phyloP scores from a whole-genome alignment of 2,329 filamentous ascomycete genomes.

The Spiromastix sp. region DNA sequence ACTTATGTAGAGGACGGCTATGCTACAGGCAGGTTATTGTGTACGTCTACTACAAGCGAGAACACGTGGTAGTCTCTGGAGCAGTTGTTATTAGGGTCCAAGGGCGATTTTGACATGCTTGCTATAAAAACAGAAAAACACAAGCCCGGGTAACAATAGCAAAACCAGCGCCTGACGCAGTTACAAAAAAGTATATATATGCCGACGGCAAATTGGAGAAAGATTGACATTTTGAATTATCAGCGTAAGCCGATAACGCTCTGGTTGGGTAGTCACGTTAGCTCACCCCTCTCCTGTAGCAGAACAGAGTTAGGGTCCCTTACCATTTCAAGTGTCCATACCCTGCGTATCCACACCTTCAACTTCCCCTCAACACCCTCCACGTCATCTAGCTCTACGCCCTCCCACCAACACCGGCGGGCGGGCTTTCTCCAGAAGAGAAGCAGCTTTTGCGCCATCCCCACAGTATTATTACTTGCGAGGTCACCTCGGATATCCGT shows the following conservation, averaged over 20 bases:
- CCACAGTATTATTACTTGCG: constrained; percentile 66
- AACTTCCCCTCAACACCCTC: constrained; percentile 84
- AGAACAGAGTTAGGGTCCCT: constrained; percentile 17
- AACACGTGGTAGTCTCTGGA: too few relatives aligned
- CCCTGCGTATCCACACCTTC: constrained; percentile 95
- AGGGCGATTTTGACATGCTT: too few relatives aligned
- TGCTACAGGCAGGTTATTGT: too few relatives aligned
- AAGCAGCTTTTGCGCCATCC: constrained; percentile 96
- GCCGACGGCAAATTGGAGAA: too few relatives aligned
- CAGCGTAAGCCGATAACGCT: constrained; percentile 73
- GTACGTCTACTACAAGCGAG: too few relatives aligned
- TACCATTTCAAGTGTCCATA: constrained; percentile 97
- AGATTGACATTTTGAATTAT: too few relatives aligned
- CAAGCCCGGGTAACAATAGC: constrained; percentile 4
- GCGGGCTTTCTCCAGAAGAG: constrained; percentile 98
- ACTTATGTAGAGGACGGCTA: too few relatives aligned
- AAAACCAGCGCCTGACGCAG: too few relatives aligned
- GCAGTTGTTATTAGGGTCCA: too few relatives aligned
- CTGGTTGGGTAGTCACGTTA: constrained; percentile 32
- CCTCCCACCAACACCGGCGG: constrained; percentile 97
- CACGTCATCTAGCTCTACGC: constrained; percentile 79
- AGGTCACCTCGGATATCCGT: constrained; percentile 78
- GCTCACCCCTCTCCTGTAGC: constrained; percentile 5
- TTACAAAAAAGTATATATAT: too few relatives aligned
- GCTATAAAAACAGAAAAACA: constrained; percentile 15